Percentiles rank a stretch among this genome's conserved stretches.
These are phyloP conservation scores for Euphorbia peplus DNA, from an alignment of 345 rosid species.

Conservation along the genomic window DNA sequence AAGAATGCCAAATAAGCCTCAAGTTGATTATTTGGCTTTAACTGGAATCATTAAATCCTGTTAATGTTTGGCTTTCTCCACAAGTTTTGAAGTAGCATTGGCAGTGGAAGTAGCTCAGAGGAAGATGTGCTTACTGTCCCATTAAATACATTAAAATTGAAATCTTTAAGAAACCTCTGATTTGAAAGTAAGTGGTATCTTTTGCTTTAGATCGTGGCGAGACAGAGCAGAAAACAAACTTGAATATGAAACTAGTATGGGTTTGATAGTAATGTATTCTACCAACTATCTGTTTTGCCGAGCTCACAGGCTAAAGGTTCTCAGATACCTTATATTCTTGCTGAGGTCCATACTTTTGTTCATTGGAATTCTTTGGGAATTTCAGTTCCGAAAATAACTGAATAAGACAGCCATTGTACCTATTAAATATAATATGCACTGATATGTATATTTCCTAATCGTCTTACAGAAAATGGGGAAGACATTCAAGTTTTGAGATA, in stretches of 20 bases:
- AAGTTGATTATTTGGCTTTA: neutral
- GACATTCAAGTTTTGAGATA: slow-evolving; percentile 88
- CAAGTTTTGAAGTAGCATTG: neutral
- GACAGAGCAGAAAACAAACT: neutral
- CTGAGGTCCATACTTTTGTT: neutral
- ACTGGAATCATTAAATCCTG: too few relatives aligned
- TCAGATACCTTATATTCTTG: neutral
- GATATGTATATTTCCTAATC: neutral
- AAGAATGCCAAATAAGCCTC: neutral
- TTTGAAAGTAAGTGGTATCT: neutral
- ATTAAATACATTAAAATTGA: neutral
- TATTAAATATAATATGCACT: neutral
- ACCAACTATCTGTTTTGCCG: neutral
- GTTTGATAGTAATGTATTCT: neutral
- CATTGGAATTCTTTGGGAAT: neutral
- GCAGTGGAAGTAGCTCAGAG: neutral
- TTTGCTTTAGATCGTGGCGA: neutral
- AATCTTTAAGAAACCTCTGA: neutral
- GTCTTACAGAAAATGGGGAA: slow-evolving; percentile 81
- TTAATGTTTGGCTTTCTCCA: neutral
- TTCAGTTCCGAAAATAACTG: neutral
- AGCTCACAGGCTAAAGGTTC: neutral
- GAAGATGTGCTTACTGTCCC: neutral
- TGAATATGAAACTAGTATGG: neutral
- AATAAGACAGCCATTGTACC: neutral